Percentiles rank a stretch among this genome's conserved stretches.
Conservation (phyloP, 768 basidiomycete species). For the Tylopilus felleus region DNA sequence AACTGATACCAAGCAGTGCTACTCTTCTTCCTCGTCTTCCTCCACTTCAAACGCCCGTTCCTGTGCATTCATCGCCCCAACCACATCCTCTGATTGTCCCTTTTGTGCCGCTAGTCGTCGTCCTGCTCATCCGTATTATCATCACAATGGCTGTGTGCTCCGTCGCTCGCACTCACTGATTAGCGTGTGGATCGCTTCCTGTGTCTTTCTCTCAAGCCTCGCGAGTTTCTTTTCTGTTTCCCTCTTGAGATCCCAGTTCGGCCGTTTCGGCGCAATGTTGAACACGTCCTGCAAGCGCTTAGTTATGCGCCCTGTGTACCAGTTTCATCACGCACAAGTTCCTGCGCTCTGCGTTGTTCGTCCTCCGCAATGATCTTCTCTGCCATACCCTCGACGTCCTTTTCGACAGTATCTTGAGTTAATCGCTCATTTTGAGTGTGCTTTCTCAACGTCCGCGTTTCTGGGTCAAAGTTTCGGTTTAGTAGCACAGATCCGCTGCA, state of each 20-base stretch:
- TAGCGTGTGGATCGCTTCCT: conserved; percentile 87
- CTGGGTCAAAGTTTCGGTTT: conserved; percentile 87
- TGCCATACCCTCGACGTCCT: conserved; percentile 76
- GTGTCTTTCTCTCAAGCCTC: conserved; percentile 87
- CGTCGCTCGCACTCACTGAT: conserved; percentile 63
- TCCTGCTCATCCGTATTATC: conserved; percentile 42
- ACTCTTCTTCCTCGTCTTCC: conserved; percentile 29
- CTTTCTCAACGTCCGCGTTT: conserved; percentile 74
- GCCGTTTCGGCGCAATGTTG: conserved; percentile 95
- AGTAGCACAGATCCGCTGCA: conserved; percentile 51
- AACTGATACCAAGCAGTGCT: background rate
- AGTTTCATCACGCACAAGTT: conserved; percentile 61
- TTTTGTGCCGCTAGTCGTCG: conserved; percentile 78
- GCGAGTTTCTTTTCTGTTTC: conserved; percentile 89
- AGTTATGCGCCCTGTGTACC: conserved; percentile 8
- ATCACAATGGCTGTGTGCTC: conserved; percentile 2
- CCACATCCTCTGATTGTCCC: conserved; percentile 72
- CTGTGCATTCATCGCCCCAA: conserved; percentile 82
- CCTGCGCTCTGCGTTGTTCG: conserved; percentile 78
- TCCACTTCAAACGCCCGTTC: conserved; percentile 52
- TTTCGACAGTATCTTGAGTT: conserved; percentile 85
- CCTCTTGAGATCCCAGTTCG: conserved; percentile 94
- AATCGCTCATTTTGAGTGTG: conserved; percentile 53
- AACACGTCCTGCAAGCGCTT: conserved; percentile 69
- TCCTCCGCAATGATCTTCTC: conserved; percentile 85